Base-by-base conservation (phyloP, 2,329 filamentous ascomycete species). In the Hirsutella rhossiliensis region DNA sequence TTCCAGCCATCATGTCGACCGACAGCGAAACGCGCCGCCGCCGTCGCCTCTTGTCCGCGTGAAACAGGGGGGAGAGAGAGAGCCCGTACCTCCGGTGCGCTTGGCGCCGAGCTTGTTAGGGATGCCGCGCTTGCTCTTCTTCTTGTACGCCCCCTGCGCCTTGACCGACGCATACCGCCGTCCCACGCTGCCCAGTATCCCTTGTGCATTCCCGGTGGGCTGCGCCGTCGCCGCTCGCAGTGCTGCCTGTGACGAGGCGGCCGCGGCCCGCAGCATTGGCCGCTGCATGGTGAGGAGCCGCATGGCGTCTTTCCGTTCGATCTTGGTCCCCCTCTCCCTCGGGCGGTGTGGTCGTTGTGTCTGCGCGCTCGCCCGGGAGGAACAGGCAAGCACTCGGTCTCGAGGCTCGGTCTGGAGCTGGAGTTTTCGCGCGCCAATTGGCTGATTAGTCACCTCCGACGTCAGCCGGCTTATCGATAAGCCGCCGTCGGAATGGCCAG, bases 61-160 rank as follows among this genome's bases (percentile, higher is more conserved):
- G n/a, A n/a, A n/a, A n/a, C n/a, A n/a, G n/a, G n/a, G n/a, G n/a
- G n/a, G n/a, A n/a, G n/a, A n/a, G n/a, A n/a, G n/a, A n/a, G n/a
- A n/a, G n/a, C n/a, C n/a, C n/a, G n/a, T 71, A 85, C 86, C 90
- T 63, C 86, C 87, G 17, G 83, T 82, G 65, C 90, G 87, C 74
- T 98, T 98, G 5, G 90, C 89, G 53, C 92, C 92, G 53, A 98
- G 69, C 62, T 95, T 87, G 69, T 95, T 95, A 28, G 75, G 69
- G 47, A 78, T 71, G 20, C 75, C 76, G 59, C 71, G 73, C 62
- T 77, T 75, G 56, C 69, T 69, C 54, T 69, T 70, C 53, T 78
- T 59, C 56, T 84, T 94, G 64, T 82, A 81, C 42, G 75, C 75
- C 62, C 78, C 78, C 65, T 82, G 79, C 38, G 76, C 69, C 59